Conservation (phyloP, 306 rosid genomes). For the Inga laurina region DNA sequence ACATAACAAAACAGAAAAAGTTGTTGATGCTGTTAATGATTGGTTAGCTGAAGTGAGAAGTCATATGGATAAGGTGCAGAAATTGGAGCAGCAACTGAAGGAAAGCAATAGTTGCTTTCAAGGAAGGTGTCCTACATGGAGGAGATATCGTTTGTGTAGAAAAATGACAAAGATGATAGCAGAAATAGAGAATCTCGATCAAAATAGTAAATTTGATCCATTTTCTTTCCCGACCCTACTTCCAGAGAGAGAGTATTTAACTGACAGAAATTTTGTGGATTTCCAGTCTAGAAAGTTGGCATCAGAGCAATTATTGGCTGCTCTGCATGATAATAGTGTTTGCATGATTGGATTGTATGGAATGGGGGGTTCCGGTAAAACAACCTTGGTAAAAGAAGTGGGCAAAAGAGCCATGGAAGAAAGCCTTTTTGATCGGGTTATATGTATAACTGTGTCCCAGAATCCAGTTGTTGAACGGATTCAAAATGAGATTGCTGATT, state of each 20-base stretch:
- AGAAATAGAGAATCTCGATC: not conserved
- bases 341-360: not conserved
- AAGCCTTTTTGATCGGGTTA: not conserved
- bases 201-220: not conserved
- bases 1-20: not conserved
- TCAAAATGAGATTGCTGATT: not conserved
- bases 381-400: not conserved
- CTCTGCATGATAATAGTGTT: not conserved
- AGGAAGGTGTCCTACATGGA: not conserved
- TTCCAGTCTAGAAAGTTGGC: not conserved
- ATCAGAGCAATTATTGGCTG: not conserved
- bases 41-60: not conserved
- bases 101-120: not conserved
- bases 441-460: not conserved
- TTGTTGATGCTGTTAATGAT: not conserved
- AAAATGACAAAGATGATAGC: not conserved
- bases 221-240: not conserved
- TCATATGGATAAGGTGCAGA: no score
- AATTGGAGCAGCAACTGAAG: no score
- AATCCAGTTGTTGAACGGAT: not conserved
- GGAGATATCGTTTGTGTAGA: not conserved
- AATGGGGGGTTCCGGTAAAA: slow-evolving; percentile 6
- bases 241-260: not conserved
- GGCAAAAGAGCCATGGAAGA: not conserved
- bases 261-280: not conserved